Evolutionary conservation across 305 asterid species (phyloP), one percentile per base, ranked within the genome.

Genomic region (Stenogyne calaminthoides): DNA sequence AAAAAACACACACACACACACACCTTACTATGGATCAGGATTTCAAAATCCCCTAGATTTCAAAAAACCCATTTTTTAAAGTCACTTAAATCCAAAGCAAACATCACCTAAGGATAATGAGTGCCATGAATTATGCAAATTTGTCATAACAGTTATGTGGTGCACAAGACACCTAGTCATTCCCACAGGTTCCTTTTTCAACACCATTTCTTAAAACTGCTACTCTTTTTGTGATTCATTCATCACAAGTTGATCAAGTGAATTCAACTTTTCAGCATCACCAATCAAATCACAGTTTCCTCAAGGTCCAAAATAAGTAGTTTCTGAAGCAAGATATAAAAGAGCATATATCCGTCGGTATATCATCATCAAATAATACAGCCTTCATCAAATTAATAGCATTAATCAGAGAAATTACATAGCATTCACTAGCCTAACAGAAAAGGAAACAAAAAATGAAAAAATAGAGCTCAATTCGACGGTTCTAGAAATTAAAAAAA

Each of bases 161-260:
- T 19, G 56, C 63, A 59, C 16, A 20, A 39, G 71, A 32, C 42
- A 37, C 42, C 55, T 14, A 75, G 73, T 67, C 61, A 69, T 64
- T 69, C 70, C 58, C 58, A 7, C 57, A 29, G 52, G 46, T 42
- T 7, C 54, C 52, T 34, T 46, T 56, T 61, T 56, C 0, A 51
- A 32, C 56, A 59, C 18, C 64, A 34, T 62, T 5, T 57, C 34
- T 37, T 3, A 47, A 44, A 36, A 61, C 6, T 10, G 59, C 44
- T 7, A 14, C 16, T n/a, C 42, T 20, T 18, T 58, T 72, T 56
- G 22, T 55, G 46, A 64, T 47, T 70, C 25, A 59, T 12, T 54
- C 22, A 59, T 47, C 25, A 47, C 27, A 74, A 74, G 29, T 32
- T 39, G 59, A 60, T 36, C 69, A 8, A 29, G 27, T 58, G 54